Conservation (phyloP, 1,284 basidiomycete species). For the Meira miltonrushii region DNA sequence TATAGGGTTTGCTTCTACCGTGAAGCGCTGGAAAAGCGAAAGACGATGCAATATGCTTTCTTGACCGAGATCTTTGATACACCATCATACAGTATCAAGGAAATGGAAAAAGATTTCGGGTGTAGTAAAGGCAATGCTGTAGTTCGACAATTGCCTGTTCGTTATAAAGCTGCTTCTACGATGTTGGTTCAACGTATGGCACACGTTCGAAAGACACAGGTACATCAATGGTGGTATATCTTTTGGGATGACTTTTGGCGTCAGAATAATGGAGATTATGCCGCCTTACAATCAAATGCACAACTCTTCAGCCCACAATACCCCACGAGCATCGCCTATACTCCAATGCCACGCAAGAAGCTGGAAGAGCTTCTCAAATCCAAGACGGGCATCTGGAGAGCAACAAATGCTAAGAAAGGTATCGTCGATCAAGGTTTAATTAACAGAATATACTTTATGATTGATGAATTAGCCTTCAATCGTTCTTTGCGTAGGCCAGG, state of each 20-base stretch:
- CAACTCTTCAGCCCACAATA: conserved; percentile 68
- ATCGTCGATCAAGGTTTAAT: conserved; percentile 67
- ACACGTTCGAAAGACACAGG: conserved; percentile 59
- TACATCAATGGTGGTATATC: conserved; percentile 74
- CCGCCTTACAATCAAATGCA: conserved; percentile 64
- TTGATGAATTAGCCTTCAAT: conserved; percentile 67
- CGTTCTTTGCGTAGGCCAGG: neutral
- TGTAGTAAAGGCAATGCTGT: conserved; percentile 55
- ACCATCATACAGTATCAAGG: conserved; percentile 13
- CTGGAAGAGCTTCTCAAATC: conserved; percentile 62
- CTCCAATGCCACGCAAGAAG: conserved; percentile 64
- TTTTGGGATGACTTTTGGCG: conserved; percentile 63
- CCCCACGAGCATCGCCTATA: conserved; percentile 69
- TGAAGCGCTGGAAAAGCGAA: conserved; percentile 61
- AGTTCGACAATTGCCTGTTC: conserved; percentile 60
- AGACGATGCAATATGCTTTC: conserved; percentile 65
- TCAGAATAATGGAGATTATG: conserved; percentile 29
- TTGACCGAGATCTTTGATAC: conserved; percentile 58
- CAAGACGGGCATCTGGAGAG: conserved; percentile 62
- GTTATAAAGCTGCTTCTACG: conserved; percentile 58
- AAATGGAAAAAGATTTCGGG: conserved; percentile 56
- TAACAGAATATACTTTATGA: conserved; percentile 68
- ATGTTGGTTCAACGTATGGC: conserved; percentile 62
- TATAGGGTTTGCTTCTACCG: conserved; percentile 61
- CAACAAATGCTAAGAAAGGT: conserved; percentile 54